phyloP scores from a whole-genome alignment of 768 basidiomycete species.

The Cubamyces sp. region DNA sequence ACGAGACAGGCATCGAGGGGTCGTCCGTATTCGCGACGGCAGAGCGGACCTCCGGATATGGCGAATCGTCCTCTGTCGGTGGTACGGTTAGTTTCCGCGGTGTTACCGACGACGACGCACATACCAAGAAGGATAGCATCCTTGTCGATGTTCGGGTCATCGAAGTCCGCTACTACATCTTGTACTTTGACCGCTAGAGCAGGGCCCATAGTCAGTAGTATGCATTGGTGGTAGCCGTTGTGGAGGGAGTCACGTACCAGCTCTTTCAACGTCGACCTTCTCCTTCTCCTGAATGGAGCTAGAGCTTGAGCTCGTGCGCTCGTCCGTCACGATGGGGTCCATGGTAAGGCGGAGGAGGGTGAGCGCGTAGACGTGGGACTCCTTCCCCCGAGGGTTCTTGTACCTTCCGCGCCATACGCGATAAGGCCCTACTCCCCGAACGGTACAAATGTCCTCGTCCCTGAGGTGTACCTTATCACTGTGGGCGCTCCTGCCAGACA shows the following conservation, averaged over 20 bases:
- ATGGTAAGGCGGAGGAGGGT: constrained; percentile 16
- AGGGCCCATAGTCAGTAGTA: not conserved
- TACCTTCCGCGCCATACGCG: constrained; percentile 11
- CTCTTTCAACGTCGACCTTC: constrained; percentile 17
- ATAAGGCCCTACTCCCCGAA: constrained; percentile 16
- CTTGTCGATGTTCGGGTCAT: constrained; percentile 42
- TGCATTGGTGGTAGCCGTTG: not conserved
- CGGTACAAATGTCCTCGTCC: constrained; percentile 2
- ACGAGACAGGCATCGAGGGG: constrained; percentile 57
- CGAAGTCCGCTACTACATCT: constrained; percentile 30
- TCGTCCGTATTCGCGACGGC: constrained; percentile 71
- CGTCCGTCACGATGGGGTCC: constrained; percentile 17
- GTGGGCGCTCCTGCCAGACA: not conserved
- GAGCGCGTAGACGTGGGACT: constrained; percentile 12
- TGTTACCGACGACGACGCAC: not conserved
- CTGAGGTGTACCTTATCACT: constrained; percentile 14
- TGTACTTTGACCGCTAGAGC: constrained; percentile 6
- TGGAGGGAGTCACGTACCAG: not conserved
- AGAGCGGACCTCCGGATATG: constrained; percentile 37
- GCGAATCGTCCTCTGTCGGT: constrained; percentile 33
- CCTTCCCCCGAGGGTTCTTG: constrained; percentile 13
- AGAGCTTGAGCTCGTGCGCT: constrained; percentile 10
- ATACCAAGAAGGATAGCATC: constrained; percentile 32
- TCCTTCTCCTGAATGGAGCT: constrained; percentile 20
- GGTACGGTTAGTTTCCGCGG: not conserved